Evolutionary conservation across 2,329 filamentous ascomycete genomes (phyloP), one percentile per base, ranked within the genome.

Genomic region (Phaeosphaeriaceae sp.): DNA sequence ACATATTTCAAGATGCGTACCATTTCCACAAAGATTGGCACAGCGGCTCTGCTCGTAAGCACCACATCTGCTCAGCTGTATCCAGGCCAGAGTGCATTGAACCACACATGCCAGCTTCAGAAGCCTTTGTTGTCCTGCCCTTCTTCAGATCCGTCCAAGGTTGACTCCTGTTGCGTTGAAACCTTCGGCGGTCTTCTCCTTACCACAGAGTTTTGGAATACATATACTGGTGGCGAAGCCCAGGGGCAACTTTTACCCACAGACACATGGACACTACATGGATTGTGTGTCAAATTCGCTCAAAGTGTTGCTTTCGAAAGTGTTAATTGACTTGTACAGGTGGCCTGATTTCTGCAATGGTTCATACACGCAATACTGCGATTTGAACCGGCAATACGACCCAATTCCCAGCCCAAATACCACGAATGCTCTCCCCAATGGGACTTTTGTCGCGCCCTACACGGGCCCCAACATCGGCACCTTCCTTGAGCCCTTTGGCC

Each of bases 281-380:
- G 84, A 12, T 30, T 47, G 9, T 39, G 26, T 16, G 20, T 26
- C 16, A 26, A 11, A 11, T 6, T 11, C 7, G 23, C 23, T 11
- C n/a, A n/a, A n/a, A n/a, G n/a, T n/a, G n/a, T n/a, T 26, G 23
- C 11, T 8, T 11, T 26, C 23, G 11, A 26, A 26, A 26, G 37
- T 15, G 5, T 4, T 39, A 18, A 26, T 26, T 18, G 7, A 16
- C 21, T 36, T n/a, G 6, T 23, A 12, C 12, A 26, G 41, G 9
- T 63, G 62, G 62, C 62, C 62, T 1, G 62, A 65, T 55, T 80
- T 77, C 52, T 81, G 77, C 56, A 74, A 78, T 72, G 82, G 84
- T 38, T 80, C 78, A 0, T 88, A 83, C 65, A 87, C 84, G 0
- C 84, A 88, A 54, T 89, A 87, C 70, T 88, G 86, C 71, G 86